Evolutionary conservation across 441 rosid genomes (phyloP).

Genomic region (Adansonia madagascariensis): DNA sequence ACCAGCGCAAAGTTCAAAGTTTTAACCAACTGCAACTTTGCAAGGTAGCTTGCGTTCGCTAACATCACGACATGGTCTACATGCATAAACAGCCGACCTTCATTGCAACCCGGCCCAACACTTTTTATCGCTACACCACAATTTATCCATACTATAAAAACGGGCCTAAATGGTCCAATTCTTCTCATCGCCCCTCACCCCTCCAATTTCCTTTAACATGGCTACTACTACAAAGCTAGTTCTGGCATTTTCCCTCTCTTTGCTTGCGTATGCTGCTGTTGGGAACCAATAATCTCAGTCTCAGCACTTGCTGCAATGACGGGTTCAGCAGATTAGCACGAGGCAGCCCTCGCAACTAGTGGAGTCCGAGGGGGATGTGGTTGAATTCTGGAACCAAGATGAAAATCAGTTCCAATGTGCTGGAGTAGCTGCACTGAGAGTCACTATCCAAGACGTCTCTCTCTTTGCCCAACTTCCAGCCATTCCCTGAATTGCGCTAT

Average conservation of each 20-base stretch:
- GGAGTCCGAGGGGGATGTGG: background rate
- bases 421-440: background rate
- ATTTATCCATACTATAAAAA: background rate
- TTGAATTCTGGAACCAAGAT: background rate
- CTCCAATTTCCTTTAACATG: background rate
- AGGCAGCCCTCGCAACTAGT: background rate
- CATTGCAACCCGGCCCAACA: background rate
- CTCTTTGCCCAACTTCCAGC: too few species aligned
- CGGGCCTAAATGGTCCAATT: background rate
- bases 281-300: background rate
- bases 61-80: background rate
- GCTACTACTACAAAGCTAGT: background rate
- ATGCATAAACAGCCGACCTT: background rate
- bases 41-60: too few species aligned
- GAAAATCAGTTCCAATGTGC: background rate
- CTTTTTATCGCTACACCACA: background rate
- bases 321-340: background rate
- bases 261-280: background rate
- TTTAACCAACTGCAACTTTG: too few species aligned
- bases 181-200: background rate
- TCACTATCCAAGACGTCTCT: background rate
- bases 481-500: background rate
- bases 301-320: too few species aligned
- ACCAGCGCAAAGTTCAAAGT: too few species aligned
- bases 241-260: background rate